Evolutionary conservation across 192 early-diverging fungal species (phyloP).

Genomic region (Kickxella alabastrina): DNA sequence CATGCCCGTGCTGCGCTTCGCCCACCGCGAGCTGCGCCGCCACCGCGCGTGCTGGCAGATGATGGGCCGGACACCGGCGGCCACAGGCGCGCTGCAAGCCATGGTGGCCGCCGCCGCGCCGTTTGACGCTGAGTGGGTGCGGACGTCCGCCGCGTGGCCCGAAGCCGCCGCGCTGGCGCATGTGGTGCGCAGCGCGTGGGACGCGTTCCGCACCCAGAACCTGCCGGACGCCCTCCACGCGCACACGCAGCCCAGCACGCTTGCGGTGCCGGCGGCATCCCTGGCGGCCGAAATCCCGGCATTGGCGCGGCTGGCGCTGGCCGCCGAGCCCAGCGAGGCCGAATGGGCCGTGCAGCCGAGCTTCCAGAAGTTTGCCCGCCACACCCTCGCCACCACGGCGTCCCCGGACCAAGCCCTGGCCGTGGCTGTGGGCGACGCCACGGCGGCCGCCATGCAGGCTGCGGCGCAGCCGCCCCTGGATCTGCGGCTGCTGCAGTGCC

Average conservation of each 20-base stretch:
- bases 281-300: constrained; percentile 19
- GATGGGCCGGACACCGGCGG: constrained; percentile 12
- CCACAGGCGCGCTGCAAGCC: background rate
- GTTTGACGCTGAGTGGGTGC: background rate
- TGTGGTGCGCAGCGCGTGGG: too few relatives aligned
- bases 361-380: constrained; percentile 38
- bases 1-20: constrained; percentile 5
- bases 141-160: background rate
- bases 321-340: constrained; percentile 15
- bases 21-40: constrained; percentile 20
- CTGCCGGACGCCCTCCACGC: too few relatives aligned
- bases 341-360: constrained; percentile 34
- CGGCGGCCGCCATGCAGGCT: constrained; percentile 24
- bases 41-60: constrained; percentile 18
- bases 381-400: too few relatives aligned
- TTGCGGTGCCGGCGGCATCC: too few relatives aligned
- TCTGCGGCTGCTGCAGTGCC: constrained; percentile 10
- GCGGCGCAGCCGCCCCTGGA: constrained; percentile 12
- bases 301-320: too few relatives aligned
- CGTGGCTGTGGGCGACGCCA: constrained; percentile 8
- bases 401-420: too few relatives aligned
- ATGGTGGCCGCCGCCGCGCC: background rate
- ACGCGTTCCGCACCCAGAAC: too few relatives aligned
- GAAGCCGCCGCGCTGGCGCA: background rate
- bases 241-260: too few relatives aligned